Evolutionary conservation across 805 yeast species (phyloP), one percentile per base, ranked within the genome.

Genomic region (Groenewaldozyma salmanticensis): DNA sequence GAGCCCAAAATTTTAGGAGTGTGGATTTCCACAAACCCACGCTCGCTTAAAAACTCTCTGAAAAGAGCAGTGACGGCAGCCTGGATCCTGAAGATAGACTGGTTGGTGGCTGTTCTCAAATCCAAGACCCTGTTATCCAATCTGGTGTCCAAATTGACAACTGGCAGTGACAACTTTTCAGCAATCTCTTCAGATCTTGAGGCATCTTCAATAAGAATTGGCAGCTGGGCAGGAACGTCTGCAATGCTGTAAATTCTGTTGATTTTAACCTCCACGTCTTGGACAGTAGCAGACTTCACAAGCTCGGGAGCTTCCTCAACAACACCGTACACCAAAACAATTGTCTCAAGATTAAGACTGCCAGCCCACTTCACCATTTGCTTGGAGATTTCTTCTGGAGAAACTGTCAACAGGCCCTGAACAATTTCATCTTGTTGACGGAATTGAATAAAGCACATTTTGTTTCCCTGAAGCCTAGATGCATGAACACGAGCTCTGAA

Each of bases 311-410:
- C 87, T 55, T 86, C 86, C 52, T 66, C 76, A 34, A 90, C 90
- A 18, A 64, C 61, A 65, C 98, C 99, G 54, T 79, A 78, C 21
- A 92, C 95, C 38, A 92, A 67, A 13, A 92, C 96, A 64, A 92
- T 90, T 37, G 92, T 76, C 67, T 92, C 99, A 53, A 84, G 71
- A 58, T 77, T 82, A 59, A 92, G 73, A 27, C 82, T 68, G 31
- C 90, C 84, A 21, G 87, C 81, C 95, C 96, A 92, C 67, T 92
- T 92, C 51, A 88, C 94, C 90, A 92, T 83, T 62, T 82, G 95
- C 67, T 92, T 92, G 39, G 95, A 83, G 37, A 92, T 72, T 7
- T 66, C 68, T 47, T 77, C 78, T 55, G 76, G 75, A 55, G 81
- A 77, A 46, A 82, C 81, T 59, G 80, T 85, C 49, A 88, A 69